phyloP scores from a whole-genome alignment of 2,329 filamentous ascomycete genomes.

The Aspergillus sp. region DNA sequence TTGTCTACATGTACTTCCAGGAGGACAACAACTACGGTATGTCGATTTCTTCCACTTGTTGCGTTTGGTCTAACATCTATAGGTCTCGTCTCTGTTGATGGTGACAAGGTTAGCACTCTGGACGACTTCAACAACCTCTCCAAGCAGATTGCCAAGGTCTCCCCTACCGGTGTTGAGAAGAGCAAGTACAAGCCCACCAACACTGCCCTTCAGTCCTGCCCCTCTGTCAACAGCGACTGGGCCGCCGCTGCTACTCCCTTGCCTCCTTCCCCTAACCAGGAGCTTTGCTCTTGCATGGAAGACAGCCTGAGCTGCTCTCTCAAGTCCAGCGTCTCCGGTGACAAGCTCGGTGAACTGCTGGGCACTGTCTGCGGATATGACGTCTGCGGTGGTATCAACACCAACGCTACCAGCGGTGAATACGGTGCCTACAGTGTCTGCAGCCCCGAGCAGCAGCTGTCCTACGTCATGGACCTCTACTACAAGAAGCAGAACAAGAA shows the following conservation, averaged over 20 bases:
- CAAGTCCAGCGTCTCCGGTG: conserved; percentile 49
- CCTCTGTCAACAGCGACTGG: conserved; percentile 61
- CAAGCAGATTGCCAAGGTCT: conserved; percentile 62
- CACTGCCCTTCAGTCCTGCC: conserved; percentile 65
- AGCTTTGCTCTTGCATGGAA: conserved; percentile 81
- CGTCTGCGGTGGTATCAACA: conserved; percentile 36
- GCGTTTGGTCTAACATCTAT: conserved; percentile 8
- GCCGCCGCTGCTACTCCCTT: conserved; percentile 59
- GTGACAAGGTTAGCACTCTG: conserved; percentile 59
- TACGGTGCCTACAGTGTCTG: conserved; percentile 45
- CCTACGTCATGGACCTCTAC: conserved; percentile 40
- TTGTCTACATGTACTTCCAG: conserved; percentile 97
- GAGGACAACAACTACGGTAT: conserved; percentile 80
- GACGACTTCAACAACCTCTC: conserved; percentile 70
- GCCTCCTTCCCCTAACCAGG: conserved; percentile 72
- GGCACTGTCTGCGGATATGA: conserved; percentile 39
- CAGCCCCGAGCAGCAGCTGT: conserved; percentile 35
- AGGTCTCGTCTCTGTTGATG: conserved; percentile 55
- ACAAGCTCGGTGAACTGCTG: conserved; percentile 66
- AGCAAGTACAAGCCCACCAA: conserved; percentile 67
- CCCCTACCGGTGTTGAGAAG: conserved; percentile 60
- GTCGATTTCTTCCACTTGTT: conserved; percentile 12
- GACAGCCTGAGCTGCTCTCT: conserved; percentile 66
- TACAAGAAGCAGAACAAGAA: conserved; percentile 34
- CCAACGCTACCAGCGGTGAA: conserved; percentile 33